Evolutionary conservation across 768 basidiomycete species (phyloP).

Genomic region (Cystofilobasidium ferigula): DNA sequence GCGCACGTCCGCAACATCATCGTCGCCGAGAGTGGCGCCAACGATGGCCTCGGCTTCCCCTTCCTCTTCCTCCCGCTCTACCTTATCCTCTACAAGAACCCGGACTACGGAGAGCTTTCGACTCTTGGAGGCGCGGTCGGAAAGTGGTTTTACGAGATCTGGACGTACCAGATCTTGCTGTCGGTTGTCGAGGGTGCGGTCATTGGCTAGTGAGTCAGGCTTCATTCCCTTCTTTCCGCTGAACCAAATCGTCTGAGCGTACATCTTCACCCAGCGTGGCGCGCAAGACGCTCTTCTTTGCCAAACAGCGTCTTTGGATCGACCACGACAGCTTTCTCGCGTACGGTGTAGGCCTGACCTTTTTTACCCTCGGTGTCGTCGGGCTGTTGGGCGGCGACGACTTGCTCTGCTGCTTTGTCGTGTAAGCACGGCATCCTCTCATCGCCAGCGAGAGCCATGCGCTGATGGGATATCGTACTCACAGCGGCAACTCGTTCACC

Average conservation of each 20-base stretch:
- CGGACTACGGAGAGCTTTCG: slow-evolving; percentile 27
- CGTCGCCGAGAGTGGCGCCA: slow-evolving; percentile 41
- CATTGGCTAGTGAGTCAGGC: slow-evolving; percentile 33
- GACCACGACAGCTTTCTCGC: slow-evolving; percentile 40
- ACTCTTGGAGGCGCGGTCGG: slow-evolving; percentile 36
- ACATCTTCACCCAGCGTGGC: slow-evolving; percentile 29
- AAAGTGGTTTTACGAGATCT: slow-evolving; percentile 36
- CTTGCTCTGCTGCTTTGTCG: slow-evolving; percentile 34
- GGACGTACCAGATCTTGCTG: slow-evolving; percentile 39
- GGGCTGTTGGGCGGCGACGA: slow-evolving; percentile 42
- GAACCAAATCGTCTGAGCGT: background rate
- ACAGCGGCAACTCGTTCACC: slow-evolving; percentile 14
- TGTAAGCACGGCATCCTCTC: background rate
- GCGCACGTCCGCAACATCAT: slow-evolving; percentile 41
- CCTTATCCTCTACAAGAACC: slow-evolving; percentile 35
- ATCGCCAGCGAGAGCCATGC: no score
- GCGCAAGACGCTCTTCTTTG: slow-evolving; percentile 35
- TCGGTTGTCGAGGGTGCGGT: slow-evolving; percentile 36
- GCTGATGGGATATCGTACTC: background rate
- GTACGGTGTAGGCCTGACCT: slow-evolving; percentile 39
- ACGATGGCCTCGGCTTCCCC: slow-evolving; percentile 39
- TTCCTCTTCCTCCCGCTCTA: slow-evolving; percentile 41
- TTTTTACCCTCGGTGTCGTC: slow-evolving; percentile 37
- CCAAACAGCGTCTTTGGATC: slow-evolving; percentile 30
- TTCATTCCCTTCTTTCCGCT: background rate